phyloP scores from a whole-genome alignment of 2,329 filamentous ascomycete species.

The Fusarium euwallaceae region DNA sequence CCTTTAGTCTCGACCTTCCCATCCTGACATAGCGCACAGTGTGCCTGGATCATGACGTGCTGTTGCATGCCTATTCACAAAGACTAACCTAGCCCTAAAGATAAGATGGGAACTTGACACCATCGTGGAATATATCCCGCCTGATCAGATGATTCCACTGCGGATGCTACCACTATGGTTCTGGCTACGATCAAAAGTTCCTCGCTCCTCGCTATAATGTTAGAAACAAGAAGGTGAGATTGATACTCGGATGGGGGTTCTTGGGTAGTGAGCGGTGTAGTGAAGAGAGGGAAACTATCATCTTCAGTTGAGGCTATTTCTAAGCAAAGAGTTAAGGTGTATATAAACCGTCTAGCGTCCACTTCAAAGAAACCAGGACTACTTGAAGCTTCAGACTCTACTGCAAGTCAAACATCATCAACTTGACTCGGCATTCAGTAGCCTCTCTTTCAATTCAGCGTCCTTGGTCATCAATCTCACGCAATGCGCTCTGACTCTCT shows the following conservation, averaged over 20 bases:
- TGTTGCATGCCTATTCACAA: not conserved
- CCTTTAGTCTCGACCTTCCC: constrained; percentile 28
- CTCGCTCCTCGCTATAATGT: not conserved
- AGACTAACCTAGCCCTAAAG: not conserved
- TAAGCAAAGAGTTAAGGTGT: not conserved
- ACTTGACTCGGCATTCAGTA: not conserved
- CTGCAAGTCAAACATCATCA: not conserved
- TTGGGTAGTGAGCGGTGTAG: not conserved
- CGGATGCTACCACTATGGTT: not conserved
- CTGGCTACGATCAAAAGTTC: not conserved
- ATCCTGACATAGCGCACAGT: constrained; percentile 9
- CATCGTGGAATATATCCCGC: not conserved
- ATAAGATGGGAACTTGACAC: not conserved
- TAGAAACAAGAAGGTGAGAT: constrained; percentile 1
- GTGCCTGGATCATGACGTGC: constrained; percentile 10
- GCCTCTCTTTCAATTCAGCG: not conserved
- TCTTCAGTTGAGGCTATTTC: not conserved
- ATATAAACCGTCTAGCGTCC: not conserved
- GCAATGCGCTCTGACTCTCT: constrained; percentile 51
- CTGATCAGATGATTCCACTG: constrained; percentile 7
- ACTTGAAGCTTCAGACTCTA: not conserved
- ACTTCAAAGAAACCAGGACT: not conserved
- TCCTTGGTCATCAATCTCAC: not conserved
- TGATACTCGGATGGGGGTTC: not conserved
- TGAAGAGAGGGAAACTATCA: not conserved